phyloP scores from a whole-genome alignment of 1,139 yeast genomes.

The Yamadazyma aaseri region DNA sequence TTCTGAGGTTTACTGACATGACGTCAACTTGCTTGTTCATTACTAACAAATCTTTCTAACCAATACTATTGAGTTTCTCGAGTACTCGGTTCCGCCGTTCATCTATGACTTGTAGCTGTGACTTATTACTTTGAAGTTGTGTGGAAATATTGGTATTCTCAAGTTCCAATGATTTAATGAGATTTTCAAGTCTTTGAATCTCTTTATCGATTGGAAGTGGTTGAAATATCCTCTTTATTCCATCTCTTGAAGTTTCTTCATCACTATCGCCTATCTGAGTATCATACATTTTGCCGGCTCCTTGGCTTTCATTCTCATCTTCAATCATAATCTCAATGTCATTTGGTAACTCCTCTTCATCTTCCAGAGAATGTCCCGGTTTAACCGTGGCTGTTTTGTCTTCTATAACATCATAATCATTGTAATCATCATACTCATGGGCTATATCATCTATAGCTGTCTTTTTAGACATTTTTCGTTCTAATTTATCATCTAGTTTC shows the following conservation, averaged over 20 bases:
- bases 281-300: constrained; percentile 23
- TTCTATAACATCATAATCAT: constrained; percentile 20
- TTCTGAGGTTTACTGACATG: constrained; percentile 5
- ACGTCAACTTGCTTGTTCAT: too few species aligned
- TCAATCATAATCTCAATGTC: neutral
- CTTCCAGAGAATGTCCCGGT: constrained; percentile 3
- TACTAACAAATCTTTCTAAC: too few species aligned
- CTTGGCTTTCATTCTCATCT: too few species aligned
- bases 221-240: constrained; percentile 5
- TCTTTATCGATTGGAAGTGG: constrained; percentile 16
- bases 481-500: constrained; percentile 9
- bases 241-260: constrained; percentile 13
- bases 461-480: constrained; percentile 6
- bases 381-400: constrained; percentile 17
- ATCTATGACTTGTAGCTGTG: constrained; percentile 3
- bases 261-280: constrained; percentile 20
- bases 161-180: constrained; percentile 8
- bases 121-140: constrained; percentile 1
- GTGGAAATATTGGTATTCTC: constrained; percentile 9
- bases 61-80: neutral
- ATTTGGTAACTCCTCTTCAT: neutral
- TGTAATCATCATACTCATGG: constrained; percentile 17
- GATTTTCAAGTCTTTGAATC: constrained; percentile 11
- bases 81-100: constrained; percentile 6
- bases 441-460: constrained; percentile 10